Conservation (phyloP, 2,329 filamentous ascomycete genomes). For the Cercospora sojina region DNA sequence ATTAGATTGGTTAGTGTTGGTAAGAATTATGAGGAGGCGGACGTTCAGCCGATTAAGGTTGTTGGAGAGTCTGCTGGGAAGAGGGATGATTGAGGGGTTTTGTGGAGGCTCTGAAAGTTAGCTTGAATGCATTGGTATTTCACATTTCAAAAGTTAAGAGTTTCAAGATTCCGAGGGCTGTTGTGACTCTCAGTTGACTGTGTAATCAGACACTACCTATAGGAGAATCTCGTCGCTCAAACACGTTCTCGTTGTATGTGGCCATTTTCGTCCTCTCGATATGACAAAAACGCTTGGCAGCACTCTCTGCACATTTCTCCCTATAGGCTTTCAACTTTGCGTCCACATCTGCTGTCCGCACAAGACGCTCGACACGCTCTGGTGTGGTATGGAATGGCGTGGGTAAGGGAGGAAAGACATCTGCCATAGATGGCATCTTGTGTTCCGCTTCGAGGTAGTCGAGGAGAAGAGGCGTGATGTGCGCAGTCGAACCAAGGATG, state of each 20-base stretch:
- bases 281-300: slow-evolving; percentile 23
- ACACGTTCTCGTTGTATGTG: background rate
- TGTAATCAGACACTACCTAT: background rate
- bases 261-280: background rate
- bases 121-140: background rate
- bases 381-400: slow-evolving; percentile 34
- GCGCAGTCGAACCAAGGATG: slow-evolving; percentile 35
- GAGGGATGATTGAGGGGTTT: background rate
- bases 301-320: slow-evolving; percentile 18
- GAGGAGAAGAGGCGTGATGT: slow-evolving; percentile 33
- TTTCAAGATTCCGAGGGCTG: background rate
- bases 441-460: slow-evolving; percentile 27
- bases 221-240: background rate
- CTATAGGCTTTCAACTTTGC: slow-evolving; percentile 21
- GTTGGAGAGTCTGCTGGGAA: background rate
- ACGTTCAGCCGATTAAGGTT: background rate
- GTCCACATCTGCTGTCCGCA: slow-evolving; percentile 20
- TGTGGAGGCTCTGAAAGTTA: background rate
- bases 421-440: slow-evolving; percentile 25
- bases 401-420: slow-evolving; percentile 31
- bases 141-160: background rate
- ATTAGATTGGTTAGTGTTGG: slow-evolving; percentile 22
- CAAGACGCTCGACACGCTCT: slow-evolving; percentile 30
- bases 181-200: background rate
- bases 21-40: slow-evolving; percentile 2